These are phyloP conservation scores for Cyberlindnera petersonii DNA, from an alignment of 805 yeast species.

Conservation along the genomic window DNA sequence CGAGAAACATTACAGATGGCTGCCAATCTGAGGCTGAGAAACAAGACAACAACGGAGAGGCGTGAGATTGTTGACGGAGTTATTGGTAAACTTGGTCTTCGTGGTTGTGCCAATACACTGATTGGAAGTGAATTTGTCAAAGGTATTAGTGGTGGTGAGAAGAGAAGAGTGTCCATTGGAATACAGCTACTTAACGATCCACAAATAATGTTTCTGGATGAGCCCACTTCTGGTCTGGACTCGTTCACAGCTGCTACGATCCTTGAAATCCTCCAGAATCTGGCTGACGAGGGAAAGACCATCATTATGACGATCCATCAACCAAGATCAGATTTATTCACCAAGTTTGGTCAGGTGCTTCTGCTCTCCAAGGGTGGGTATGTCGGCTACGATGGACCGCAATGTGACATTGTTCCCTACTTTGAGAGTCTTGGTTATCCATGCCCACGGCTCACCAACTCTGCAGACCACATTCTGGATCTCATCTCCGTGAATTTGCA, in stretches of 20 bases:
- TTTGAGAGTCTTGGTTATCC: constrained; percentile 47
- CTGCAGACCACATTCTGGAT: constrained; percentile 76
- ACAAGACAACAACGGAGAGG: constrained; percentile 39
- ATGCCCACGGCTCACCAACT: constrained; percentile 59
- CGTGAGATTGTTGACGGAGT: constrained; percentile 48
- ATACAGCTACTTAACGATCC: constrained; percentile 74
- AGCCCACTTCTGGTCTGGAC: constrained; percentile 88
- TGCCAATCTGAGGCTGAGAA: constrained; percentile 62
- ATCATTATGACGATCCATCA: constrained; percentile 80
- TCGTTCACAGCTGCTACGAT: constrained; percentile 75
- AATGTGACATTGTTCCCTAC: constrained; percentile 44
- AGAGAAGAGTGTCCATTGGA: constrained; percentile 79
- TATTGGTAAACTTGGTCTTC: constrained; percentile 62
- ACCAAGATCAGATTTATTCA: constrained; percentile 70
- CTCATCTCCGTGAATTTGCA: constrained; percentile 45
- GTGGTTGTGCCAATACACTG: constrained; percentile 72
- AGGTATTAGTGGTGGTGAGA: constrained; percentile 81
- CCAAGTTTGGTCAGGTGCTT: constrained; percentile 65
- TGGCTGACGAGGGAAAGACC: constrained; percentile 64
- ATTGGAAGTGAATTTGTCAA: constrained; percentile 60
- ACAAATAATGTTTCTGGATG: constrained; percentile 70
- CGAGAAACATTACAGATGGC: constrained; percentile 72
- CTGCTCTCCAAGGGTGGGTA: constrained; percentile 74
- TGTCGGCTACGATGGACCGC: constrained; percentile 66
- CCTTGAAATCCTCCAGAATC: constrained; percentile 50